Base-by-base conservation (phyloP, 1,284 basidiomycete genomes). In the Tilletiaria anomala region DNA sequence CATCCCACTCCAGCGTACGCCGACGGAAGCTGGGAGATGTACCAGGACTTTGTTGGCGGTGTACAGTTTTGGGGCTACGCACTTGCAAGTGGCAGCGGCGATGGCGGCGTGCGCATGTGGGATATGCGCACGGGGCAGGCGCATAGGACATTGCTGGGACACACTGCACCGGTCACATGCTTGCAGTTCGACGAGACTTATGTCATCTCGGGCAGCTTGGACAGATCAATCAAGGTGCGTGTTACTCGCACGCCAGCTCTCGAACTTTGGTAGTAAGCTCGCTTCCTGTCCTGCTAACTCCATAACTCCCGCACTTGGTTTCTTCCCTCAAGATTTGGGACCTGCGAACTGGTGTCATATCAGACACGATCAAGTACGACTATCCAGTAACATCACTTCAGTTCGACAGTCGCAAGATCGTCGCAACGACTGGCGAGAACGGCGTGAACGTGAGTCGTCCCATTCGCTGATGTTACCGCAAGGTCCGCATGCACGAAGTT, bases 41-140 rank as follows among this genome's bases (percentile, higher is more conserved):
- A 93, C 68, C 79, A 88, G 64, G 89, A 97, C 69, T 97, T 94
- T 68, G 87, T 97, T 1, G 93, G 93, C 3, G 86, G 83, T 0
- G 80, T 96, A 34, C 93, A 97, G 68, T 96, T 96, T 68, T 97
- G 91, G 91, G 89, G 88, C 2, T 94, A 94, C 65, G 93, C 88
- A 1, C 75, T 99, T 20, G 87, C 93, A 2, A 93, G 86, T 56
- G 93, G 89, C 1, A 89, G 84, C 57, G 89, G 86, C 1, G 93
- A 99, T 69, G 89, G 91, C 29, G 89, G 83, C 1, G 87, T 97
- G 21, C 73, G 93, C 47, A 93, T 99, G 86, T 97, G 93, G 93
- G 93, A 99, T 65, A 93, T 97, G 89, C 81, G 93, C 32, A 99
- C 91, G 32, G 93, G 93, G 4, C 91, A 97, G 68, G 82, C 88